Conservation (phyloP, 2,329 filamentous ascomycete species). For the Helicocarpus griseus region DNA sequence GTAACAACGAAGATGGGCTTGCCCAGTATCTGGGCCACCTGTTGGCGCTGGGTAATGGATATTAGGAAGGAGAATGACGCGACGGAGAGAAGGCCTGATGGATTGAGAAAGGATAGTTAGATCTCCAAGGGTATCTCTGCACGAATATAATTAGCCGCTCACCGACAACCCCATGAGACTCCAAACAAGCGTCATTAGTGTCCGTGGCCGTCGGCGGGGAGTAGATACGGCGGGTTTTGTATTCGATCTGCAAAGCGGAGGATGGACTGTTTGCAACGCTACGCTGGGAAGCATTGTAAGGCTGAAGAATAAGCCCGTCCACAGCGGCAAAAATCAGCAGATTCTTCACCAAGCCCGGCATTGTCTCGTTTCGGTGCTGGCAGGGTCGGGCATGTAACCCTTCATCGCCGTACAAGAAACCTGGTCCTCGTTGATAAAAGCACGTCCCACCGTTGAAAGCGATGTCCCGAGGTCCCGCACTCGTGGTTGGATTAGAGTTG, state of each 20-base stretch:
- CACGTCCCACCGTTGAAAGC: not conserved
- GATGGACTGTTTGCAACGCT: constrained; percentile 40
- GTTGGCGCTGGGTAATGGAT: constrained; percentile 73
- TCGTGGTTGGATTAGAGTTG: not conserved
- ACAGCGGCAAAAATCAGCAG: constrained; percentile 68
- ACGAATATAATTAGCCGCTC: constrained; percentile 14
- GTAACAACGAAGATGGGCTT: constrained; percentile 78
- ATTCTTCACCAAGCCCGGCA: constrained; percentile 73
- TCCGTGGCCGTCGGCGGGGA: constrained; percentile 24
- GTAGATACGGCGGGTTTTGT: constrained; percentile 48
- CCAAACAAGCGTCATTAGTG: constrained; percentile 31
- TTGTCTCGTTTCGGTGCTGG: constrained; percentile 26
- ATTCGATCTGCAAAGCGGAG: constrained; percentile 59
- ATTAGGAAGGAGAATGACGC: constrained; percentile 75
- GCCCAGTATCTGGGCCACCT: constrained; percentile 78
- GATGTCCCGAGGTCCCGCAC: not conserved
- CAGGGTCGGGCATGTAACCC: not conserved
- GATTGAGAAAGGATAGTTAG: constrained; percentile 5
- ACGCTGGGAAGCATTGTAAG: constrained; percentile 43
- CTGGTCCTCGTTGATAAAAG: not conserved
- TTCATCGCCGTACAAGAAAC: not conserved
- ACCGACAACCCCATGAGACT: constrained; percentile 50
- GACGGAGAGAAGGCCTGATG: constrained; percentile 69
- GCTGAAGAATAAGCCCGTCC: constrained; percentile 75
- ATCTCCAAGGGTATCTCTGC: not conserved